These are phyloP conservation scores for Trichosporon inkin DNA, from an alignment of 1,284 basidiomycete species.

Conservation along the genomic window DNA sequence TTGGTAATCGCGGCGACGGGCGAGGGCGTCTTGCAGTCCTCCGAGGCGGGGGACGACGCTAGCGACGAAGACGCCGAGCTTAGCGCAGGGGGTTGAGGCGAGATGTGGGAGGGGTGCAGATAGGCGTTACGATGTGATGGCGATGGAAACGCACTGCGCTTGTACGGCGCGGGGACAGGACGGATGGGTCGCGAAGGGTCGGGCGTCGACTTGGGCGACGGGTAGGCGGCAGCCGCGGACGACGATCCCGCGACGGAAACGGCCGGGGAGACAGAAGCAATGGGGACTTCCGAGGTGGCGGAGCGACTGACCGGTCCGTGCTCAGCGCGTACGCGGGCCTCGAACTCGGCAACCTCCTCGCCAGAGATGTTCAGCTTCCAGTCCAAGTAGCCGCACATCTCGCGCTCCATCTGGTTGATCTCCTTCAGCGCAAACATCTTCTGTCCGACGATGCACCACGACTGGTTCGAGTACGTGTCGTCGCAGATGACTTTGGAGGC, in stretches of 20 bases:
- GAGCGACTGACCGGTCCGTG: slow-evolving; percentile 30
- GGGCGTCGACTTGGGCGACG: slow-evolving; percentile 46
- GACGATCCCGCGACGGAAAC: slow-evolving; percentile 10
- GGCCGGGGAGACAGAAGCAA: slow-evolving; percentile 12
- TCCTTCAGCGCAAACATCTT: slow-evolving; percentile 83
- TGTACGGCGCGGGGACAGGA: slow-evolving; percentile 32
- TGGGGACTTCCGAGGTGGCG: slow-evolving; percentile 13
- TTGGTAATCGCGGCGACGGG: slow-evolving; percentile 34
- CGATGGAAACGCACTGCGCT: slow-evolving; percentile 19
- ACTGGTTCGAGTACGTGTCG: slow-evolving; percentile 94
- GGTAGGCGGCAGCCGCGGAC: slow-evolving; percentile 31
- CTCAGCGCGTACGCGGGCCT: slow-evolving; percentile 37
- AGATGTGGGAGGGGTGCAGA: slow-evolving; percentile 24
- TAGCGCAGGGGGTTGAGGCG: slow-evolving; percentile 40
- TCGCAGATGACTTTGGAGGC: slow-evolving; percentile 67
- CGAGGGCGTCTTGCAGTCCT: slow-evolving; percentile 49
- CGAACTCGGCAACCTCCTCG: slow-evolving; percentile 43
- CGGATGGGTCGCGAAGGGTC: slow-evolving; percentile 40
- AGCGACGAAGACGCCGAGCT: slow-evolving; percentile 43
- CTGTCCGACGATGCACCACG: slow-evolving; percentile 89
- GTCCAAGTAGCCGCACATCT: slow-evolving; percentile 87
- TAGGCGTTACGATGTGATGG: slow-evolving; percentile 23
- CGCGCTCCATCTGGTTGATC: slow-evolving; percentile 93
- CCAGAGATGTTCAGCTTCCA: slow-evolving; percentile 65
- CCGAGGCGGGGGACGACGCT: slow-evolving; percentile 43